These are phyloP conservation scores for Trichoderma sp. DNA, from an alignment of 2,329 filamentous ascomycete species.

Conservation along the genomic window DNA sequence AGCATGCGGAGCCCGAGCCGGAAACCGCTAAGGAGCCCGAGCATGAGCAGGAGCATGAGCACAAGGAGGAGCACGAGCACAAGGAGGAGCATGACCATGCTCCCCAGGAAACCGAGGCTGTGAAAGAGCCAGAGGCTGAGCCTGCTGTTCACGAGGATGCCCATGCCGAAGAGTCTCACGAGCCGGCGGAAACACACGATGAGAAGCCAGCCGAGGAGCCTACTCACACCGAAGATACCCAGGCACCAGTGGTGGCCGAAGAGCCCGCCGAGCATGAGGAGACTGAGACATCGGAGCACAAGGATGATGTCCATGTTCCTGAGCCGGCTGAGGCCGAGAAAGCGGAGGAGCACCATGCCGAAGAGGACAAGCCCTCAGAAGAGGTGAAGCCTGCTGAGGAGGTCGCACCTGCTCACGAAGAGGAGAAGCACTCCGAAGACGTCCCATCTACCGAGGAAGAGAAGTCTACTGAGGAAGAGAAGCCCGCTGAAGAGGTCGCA, in stretches of 20 bases:
- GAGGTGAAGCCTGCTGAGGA: background rate
- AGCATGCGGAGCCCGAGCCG: background rate
- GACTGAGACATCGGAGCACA: background rate
- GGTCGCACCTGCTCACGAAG: background rate
- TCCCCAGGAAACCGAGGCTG: background rate
- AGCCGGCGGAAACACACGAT: constrained; percentile 17
- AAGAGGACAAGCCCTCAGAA: background rate
- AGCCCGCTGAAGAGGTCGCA: background rate
- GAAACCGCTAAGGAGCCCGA: constrained; percentile 4
- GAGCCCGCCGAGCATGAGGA: background rate
- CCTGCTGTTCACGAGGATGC: constrained; percentile 11
- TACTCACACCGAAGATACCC: background rate
- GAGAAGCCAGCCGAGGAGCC: constrained; percentile 15
- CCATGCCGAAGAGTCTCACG: constrained; percentile 19
- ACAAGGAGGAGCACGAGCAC: background rate
- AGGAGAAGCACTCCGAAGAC: constrained; percentile 3
- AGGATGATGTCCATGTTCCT: background rate
- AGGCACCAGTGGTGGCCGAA: background rate
- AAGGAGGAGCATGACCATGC: background rate
- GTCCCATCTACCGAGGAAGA: background rate
- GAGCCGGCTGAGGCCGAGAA: constrained; percentile 6
- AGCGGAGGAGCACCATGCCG: background rate
- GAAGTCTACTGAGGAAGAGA: background rate
- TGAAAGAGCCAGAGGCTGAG: background rate
- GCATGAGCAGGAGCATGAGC: background rate